Conservation (phyloP, 495 filamentous ascomycete genomes). For the Lasiosphaeria ovina region DNA sequence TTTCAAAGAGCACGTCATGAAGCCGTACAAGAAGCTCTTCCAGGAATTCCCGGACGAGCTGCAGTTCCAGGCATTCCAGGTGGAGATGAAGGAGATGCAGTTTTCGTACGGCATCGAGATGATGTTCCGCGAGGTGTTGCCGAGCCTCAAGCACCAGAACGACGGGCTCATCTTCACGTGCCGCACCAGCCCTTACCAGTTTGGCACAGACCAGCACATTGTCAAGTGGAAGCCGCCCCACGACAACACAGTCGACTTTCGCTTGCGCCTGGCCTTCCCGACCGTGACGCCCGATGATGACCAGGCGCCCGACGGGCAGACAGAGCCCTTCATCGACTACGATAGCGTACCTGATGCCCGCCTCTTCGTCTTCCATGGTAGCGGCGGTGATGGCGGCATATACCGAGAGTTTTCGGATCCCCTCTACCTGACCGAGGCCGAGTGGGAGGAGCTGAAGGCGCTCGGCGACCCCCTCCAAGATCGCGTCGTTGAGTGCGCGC, state of each 20-base stretch:
- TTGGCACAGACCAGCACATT: conserved; percentile 88
- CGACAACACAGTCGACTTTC: conserved; percentile 93
- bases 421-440: conserved; percentile 66
- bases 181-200: conserved; percentile 75
- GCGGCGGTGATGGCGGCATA: conserved; percentile 47
- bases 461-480: conserved; percentile 71
- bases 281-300: conserved; percentile 64
- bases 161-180: conserved; percentile 98
- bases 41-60: conserved; percentile 67
- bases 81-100: conserved; percentile 84
- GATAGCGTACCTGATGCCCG: conserved; percentile 51
- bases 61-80: conserved; percentile 67
- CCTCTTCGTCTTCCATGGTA: conserved; percentile 43
- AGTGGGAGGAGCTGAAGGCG: conserved; percentile 81
- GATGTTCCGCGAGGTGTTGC: conserved; percentile 86
- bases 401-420: conserved; percentile 60
- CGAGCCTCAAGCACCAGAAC: conserved; percentile 82
- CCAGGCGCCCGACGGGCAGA: conserved; percentile 60
- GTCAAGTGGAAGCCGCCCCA: conserved; percentile 94
- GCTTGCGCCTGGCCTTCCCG: conserved; percentile 74
- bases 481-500: conserved; percentile 81
- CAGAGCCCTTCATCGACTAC: conserved; percentile 55
- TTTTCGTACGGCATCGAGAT: conserved; percentile 82
- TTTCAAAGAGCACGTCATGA: conserved; percentile 73
- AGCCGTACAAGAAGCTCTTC: conserved; percentile 74